Evolutionary conservation across 495 filamentous ascomycete genomes (phyloP).

Genomic region (Echria macrotheca): DNA sequence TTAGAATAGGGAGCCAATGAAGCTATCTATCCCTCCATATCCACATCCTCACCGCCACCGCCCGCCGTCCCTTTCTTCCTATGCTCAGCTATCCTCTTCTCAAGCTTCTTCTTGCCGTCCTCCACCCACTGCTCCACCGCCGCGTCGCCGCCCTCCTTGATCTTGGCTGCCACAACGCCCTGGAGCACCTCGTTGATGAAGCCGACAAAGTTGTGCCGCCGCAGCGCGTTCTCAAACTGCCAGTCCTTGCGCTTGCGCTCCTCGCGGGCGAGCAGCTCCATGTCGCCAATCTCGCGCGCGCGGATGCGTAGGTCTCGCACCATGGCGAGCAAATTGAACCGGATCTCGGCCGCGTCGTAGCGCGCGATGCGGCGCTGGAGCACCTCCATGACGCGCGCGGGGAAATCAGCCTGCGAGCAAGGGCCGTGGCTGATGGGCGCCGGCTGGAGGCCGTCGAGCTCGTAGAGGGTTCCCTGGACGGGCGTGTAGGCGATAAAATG

Average conservation of each 20-base stretch:
- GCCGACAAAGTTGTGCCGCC: slow-evolving; percentile 92
- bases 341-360: slow-evolving; percentile 81
- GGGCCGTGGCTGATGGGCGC: slow-evolving; percentile 83
- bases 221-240: slow-evolving; percentile 93
- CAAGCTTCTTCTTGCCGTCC: slow-evolving; percentile 64
- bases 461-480: slow-evolving; percentile 74
- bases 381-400: slow-evolving; percentile 78
- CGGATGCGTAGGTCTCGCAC: slow-evolving; percentile 68
- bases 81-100: slow-evolving; percentile 54
- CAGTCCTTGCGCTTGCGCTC: slow-evolving; percentile 79
- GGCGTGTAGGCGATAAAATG: slow-evolving; percentile 96
- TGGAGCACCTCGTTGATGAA: slow-evolving; percentile 90
- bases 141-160: slow-evolving; percentile 57
- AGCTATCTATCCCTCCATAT: slow-evolving; percentile 29
- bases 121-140: slow-evolving; percentile 77
- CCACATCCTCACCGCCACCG: slow-evolving; percentile 37
- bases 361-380: slow-evolving; percentile 76
- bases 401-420: slow-evolving; percentile 64
- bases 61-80: slow-evolving; percentile 30
- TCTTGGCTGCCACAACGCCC: slow-evolving; percentile 68
- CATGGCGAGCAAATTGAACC: slow-evolving; percentile 95
- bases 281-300: slow-evolving; percentile 79
- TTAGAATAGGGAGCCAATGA: too few species aligned
- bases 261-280: slow-evolving; percentile 70
- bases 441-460: slow-evolving; percentile 91